Evolutionary conservation across 768 basidiomycete species (phyloP).

Genomic region (Tylopilus sp.): DNA sequence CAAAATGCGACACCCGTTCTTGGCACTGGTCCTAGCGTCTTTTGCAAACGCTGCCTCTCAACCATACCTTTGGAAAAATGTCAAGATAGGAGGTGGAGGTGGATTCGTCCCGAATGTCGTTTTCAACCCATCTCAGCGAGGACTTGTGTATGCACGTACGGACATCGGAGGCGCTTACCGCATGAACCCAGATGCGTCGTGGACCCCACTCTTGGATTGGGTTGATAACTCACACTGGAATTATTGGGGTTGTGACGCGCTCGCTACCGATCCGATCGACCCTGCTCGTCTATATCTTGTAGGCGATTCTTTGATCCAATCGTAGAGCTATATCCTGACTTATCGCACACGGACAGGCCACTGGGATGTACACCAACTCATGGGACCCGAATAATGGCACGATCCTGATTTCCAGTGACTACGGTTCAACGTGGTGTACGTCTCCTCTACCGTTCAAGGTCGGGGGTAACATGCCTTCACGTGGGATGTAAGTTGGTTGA

Average conservation of each 20-base stretch:
- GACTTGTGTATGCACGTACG: slow-evolving; percentile 61
- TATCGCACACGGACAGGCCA: not conserved
- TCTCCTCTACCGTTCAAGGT: slow-evolving; percentile 61
- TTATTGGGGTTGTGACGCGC: slow-evolving; percentile 58
- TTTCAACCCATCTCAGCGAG: slow-evolving; percentile 59
- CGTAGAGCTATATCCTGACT: not conserved
- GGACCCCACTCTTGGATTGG: slow-evolving; percentile 63
- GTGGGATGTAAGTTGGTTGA: slow-evolving; percentile 45
- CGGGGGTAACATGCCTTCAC: slow-evolving; percentile 43
- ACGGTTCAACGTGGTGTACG: slow-evolving; percentile 52
- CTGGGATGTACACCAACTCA: slow-evolving; percentile 12
- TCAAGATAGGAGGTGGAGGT: slow-evolving; percentile 41
- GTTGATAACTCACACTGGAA: slow-evolving; percentile 48
- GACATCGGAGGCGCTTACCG: slow-evolving; percentile 67
- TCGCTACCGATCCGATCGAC: slow-evolving; percentile 61
- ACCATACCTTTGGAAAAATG: slow-evolving; percentile 60
- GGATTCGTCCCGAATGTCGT: slow-evolving; percentile 55
- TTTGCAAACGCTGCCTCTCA: slow-evolving; percentile 23
- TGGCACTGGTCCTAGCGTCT: not conserved
- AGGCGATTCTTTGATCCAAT: not conserved
- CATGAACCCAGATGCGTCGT: slow-evolving; percentile 56
- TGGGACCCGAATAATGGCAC: slow-evolving; percentile 28
- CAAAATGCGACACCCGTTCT: not conserved
- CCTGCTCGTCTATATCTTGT: slow-evolving; percentile 50
- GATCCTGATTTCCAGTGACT: slow-evolving; percentile 58